A percentile compares a stretch with the other conserved stretches of the same genome.
These are phyloP conservation scores for Scutellaria minor DNA, from an alignment of 257 asterid species.

Conservation along the genomic window DNA sequence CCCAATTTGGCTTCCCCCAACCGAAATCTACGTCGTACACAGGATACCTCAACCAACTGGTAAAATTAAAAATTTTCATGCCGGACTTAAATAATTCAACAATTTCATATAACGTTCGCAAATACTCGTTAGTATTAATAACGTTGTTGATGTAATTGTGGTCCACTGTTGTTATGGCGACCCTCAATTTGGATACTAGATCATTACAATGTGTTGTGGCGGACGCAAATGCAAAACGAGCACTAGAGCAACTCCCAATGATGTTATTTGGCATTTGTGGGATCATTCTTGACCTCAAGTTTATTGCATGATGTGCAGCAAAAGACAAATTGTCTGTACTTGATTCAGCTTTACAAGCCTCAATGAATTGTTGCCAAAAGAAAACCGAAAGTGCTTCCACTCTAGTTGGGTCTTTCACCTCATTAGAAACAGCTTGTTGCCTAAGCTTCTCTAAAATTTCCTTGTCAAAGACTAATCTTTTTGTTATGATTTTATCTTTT, in stretches of 20 bases:
- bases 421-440: not conserved
- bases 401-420: not conserved
- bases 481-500: not conserved
- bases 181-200: not conserved
- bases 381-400: not conserved
- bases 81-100: not conserved
- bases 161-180: not conserved
- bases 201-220: not conserved
- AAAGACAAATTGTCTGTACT: not conserved
- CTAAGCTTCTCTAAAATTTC: not conserved
- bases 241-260: not conserved
- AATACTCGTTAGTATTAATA: not conserved
- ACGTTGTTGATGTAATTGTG: not conserved
- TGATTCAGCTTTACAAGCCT: not conserved
- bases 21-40: slow-evolving; percentile 27
- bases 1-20: slow-evolving; percentile 21
- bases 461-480: slow-evolving; percentile 7
- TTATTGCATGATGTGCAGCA: not conserved
- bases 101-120: not conserved
- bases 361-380: not conserved
- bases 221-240: not conserved
- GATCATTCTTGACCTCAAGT: not conserved
- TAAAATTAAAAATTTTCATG: not conserved
- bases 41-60: slow-evolving; percentile 24
- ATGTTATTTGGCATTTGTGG: not conserved